phyloP scores from a whole-genome alignment of 2,329 filamentous ascomycete genomes.

The Trichoderma breve region DNA sequence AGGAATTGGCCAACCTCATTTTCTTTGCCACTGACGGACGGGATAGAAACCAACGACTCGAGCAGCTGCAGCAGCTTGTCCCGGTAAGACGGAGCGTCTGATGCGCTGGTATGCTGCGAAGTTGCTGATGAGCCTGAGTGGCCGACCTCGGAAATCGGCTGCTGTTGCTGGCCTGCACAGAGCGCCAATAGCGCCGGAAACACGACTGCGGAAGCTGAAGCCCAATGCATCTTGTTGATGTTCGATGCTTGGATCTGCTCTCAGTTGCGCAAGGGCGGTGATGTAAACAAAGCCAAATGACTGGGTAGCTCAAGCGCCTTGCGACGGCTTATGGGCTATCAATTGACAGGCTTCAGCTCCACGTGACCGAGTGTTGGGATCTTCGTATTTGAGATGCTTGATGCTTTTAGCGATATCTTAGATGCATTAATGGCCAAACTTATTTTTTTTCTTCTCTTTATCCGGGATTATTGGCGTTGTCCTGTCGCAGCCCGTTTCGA shows the following conservation, averaged over 20 bases:
- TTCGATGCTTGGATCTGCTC: not conserved
- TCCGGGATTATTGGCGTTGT: not conserved
- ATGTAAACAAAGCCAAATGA: slow-evolving; percentile 7
- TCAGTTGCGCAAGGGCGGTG: not conserved
- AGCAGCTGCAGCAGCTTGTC: slow-evolving; percentile 67
- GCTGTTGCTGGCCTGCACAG: slow-evolving; percentile 19
- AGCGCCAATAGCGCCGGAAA: slow-evolving; percentile 18
- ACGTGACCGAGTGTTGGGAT: not conserved
- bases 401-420: not conserved
- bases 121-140: not conserved
- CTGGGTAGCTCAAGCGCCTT: not conserved
- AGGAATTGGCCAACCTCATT: slow-evolving; percentile 67
- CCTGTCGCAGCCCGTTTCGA: not conserved
- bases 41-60: slow-evolving; percentile 68
- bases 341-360: not conserved
- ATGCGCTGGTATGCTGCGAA: not conserved
- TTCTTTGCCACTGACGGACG: slow-evolving; percentile 71
- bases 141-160: not conserved
- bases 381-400: not conserved
- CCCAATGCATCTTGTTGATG: slow-evolving; percentile 15
- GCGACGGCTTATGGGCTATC: not conserved
- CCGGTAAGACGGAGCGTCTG: slow-evolving; percentile 38
- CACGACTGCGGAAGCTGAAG: slow-evolving; percentile 8
- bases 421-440: not conserved
- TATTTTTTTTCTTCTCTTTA: not conserved